Conservation (phyloP, 208 protist genomes). For the Crithidia brevicula region DNA sequence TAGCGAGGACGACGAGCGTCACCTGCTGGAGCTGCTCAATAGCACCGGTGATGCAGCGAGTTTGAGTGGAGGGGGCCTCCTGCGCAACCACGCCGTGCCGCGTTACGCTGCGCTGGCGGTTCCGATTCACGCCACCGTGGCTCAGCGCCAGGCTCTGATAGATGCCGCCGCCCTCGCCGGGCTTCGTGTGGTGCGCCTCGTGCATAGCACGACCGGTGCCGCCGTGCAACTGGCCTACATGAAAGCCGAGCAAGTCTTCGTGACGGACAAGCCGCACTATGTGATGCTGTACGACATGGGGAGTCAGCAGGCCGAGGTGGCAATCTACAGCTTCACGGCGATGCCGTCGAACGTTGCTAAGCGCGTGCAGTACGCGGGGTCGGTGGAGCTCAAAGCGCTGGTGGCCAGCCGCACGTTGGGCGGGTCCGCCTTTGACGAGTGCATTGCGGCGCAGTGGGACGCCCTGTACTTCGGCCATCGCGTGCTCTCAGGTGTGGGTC, state of each 20-base stretch:
- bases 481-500: constrained; percentile 20
- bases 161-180: constrained; percentile 88
- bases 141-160: constrained; percentile 85
- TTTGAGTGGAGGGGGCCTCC: background rate
- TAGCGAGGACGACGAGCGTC: constrained; percentile 36
- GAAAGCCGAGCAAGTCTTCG: constrained; percentile 55
- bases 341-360: constrained; percentile 14
- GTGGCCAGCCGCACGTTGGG: constrained; percentile 73
- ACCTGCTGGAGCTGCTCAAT: background rate
- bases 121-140: constrained; percentile 62
- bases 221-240: constrained; percentile 64
- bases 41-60: background rate
- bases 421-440: constrained; percentile 86
- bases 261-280: constrained; percentile 23
- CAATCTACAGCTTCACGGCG: constrained; percentile 59
- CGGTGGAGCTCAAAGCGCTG: constrained; percentile 38
- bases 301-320: constrained; percentile 70
- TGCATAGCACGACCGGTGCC: constrained; percentile 84
- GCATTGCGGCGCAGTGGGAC: constrained; percentile 86
- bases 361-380: background rate
- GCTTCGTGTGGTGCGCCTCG: constrained; percentile 79
- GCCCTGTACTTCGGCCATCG: constrained; percentile 45
- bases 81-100: constrained; percentile 17
- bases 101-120: constrained; percentile 78
- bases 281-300: constrained; percentile 92